Evolutionary conservation across 257 asterid species (phyloP), one percentile per base, ranked within the genome.

Genomic region (Forsythia viridissima): DNA sequence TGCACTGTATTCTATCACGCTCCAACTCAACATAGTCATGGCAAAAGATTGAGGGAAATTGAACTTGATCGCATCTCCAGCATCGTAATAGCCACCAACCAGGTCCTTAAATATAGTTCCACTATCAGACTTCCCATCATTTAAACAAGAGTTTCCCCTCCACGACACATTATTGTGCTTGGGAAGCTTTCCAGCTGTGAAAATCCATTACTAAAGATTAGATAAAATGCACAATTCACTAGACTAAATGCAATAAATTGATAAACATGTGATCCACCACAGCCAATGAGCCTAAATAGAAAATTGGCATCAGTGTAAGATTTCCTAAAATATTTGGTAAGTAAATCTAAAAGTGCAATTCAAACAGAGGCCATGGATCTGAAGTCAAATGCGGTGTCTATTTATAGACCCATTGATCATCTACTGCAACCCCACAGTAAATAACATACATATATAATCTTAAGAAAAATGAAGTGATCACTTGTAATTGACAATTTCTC

Each of bases 1-100:
- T 8, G 84, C 94, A 67, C 92, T 91, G 80, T 95, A 95, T 75
- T 95, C 99, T 0, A 95, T 90, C 84, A 95, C 99, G 75, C 99
- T 95, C 99, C 99, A 95, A 80, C 99, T 95, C 87, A 95, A 82
- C 97, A 95, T 88, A 13, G 99, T 93, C 97, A 95, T 92, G 71
- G 99, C 97, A 82, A 90, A 95, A 55, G 99, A 84, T 75, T 85
- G 88, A 5, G 99, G 99, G 75, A 95, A 95, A 67, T 93, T 87
- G 82, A 91, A 95, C 85, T 95, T 95, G 73, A 95, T 95, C 8
- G 99, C 99, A 84, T 95, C 99, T 55, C 99, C 99, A 0, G 99
- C 99, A 78, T 95, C 99, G 63, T 93, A 92, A 78, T 90, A 95
- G 70, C 99, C 99, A 48, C 99, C 99, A 13, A 84, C 77, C 37